Percentiles rank a stretch among this genome's conserved stretches.
Conservation (phyloP, 495 filamentous ascomycete genomes). For the Staphylotrichum tortipilum region DNA sequence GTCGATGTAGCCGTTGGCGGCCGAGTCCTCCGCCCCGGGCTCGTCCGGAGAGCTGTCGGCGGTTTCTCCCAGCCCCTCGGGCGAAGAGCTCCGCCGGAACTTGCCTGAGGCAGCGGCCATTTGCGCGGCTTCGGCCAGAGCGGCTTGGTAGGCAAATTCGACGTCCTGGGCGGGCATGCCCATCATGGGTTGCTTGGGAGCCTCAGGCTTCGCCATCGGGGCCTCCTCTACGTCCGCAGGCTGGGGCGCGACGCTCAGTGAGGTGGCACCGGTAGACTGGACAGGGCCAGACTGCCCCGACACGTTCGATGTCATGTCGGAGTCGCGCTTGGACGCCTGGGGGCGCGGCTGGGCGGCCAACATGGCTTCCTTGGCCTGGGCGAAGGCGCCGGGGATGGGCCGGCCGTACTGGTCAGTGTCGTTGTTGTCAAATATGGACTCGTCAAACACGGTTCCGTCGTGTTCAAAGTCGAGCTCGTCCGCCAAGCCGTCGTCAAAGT, state of each 20-base stretch:
- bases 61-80: slow-evolving; percentile 39
- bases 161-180: slow-evolving; percentile 42
- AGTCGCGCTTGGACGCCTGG: slow-evolving; percentile 29
- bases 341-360: slow-evolving; percentile 17
- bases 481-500: slow-evolving; percentile 68
- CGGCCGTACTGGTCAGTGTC: slow-evolving; percentile 48
- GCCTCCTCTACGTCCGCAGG: too few relatives aligned
- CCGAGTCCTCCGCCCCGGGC: slow-evolving; percentile 31
- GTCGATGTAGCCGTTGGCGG: slow-evolving; percentile 34
- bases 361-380: slow-evolving; percentile 33
- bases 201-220: slow-evolving; percentile 6
- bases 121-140: slow-evolving; percentile 69
- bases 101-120: slow-evolving; percentile 62
- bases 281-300: slow-evolving; percentile 34
- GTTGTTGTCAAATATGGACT: slow-evolving; percentile 68
- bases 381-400: slow-evolving; percentile 42
- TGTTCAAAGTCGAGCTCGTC: slow-evolving; percentile 41
- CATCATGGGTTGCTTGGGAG: slow-evolving; percentile 12
- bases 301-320: slow-evolving; percentile 28
- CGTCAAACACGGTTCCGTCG: slow-evolving; percentile 57
- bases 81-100: slow-evolving; percentile 53
- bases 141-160: slow-evolving; percentile 70
- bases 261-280: slow-evolving; percentile 31
- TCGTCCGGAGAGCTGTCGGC: slow-evolving; percentile 38
- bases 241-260: slow-evolving; percentile 25